Evolutionary conservation across 2,329 filamentous ascomycete genomes (phyloP).

Genomic region (Diaporthe velutina): DNA sequence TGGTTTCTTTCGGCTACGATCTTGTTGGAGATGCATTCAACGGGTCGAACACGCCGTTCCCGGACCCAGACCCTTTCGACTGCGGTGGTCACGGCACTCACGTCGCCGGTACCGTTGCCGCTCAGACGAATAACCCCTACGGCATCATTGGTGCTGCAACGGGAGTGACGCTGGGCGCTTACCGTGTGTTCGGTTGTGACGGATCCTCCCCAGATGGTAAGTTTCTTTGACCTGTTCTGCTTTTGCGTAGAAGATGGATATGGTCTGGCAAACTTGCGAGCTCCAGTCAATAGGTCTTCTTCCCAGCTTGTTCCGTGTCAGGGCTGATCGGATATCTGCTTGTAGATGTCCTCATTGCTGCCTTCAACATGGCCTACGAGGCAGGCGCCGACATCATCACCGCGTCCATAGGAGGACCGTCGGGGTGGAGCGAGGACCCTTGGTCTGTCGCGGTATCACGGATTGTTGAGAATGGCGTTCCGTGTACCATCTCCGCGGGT

Average conservation of each 20-base stretch:
- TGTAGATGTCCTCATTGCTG: conserved; percentile 66
- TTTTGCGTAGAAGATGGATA: not conserved
- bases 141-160: conserved; percentile 71
- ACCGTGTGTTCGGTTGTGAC: conserved; percentile 68
- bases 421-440: conserved; percentile 65
- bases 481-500: conserved; percentile 66
- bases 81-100: conserved; percentile 72
- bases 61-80: conserved; percentile 66
- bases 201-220: conserved; percentile 61
- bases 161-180: conserved; percentile 67
- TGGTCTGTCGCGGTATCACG: conserved; percentile 64
- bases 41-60: conserved; percentile 53
- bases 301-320: not conserved
- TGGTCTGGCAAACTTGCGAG: not conserved
- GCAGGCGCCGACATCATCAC: conserved; percentile 71
- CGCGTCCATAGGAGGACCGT: conserved; percentile 64
- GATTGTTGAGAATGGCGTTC: conserved; percentile 66
- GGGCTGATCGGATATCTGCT: not conserved
- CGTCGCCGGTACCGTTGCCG: conserved; percentile 73
- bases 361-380: conserved; percentile 71
- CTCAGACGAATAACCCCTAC: conserved; percentile 64
- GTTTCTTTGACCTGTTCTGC: not conserved
- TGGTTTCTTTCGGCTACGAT: conserved; percentile 70
- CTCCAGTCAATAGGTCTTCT: not conserved
- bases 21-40: conserved; percentile 68